These are phyloP conservation scores for Lactarius akahatsu DNA, from an alignment of 768 basidiomycete genomes.

Conservation along the genomic window DNA sequence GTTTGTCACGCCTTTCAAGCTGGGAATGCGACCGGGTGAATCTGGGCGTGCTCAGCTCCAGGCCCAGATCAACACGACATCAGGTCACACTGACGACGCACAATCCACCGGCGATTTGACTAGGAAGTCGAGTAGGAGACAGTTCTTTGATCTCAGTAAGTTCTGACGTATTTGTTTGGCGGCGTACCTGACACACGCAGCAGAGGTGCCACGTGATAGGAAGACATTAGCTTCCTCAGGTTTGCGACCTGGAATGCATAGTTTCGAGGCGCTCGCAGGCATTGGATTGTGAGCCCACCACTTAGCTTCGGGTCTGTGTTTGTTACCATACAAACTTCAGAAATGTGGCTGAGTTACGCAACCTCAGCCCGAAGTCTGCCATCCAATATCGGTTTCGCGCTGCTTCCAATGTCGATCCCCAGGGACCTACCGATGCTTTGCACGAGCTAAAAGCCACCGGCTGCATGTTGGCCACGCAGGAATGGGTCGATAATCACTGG, in stretches of 20 bases:
- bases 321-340: slow-evolving; percentile 12
- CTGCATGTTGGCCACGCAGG: slow-evolving; percentile 64
- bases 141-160: slow-evolving; percentile 26
- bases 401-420: slow-evolving; percentile 11
- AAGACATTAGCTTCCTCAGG: slow-evolving; percentile 49
- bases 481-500: slow-evolving; percentile 96
- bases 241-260: slow-evolving; percentile 50
- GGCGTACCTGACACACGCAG: background rate
- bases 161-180: background rate
- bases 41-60: slow-evolving; percentile 36
- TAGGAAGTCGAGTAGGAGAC: slow-evolving; percentile 6
- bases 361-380: slow-evolving; percentile 22
- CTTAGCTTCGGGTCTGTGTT: background rate
- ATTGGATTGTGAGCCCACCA: slow-evolving; percentile 48
- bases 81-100: background rate
- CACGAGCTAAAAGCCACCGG: slow-evolving; percentile 54
- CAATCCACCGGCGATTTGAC: background rate
- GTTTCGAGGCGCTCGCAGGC: slow-evolving; percentile 43
- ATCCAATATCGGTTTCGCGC: slow-evolving; percentile 11
- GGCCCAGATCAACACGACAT: background rate
- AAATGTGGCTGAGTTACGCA: slow-evolving; percentile 23
- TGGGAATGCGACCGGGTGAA: slow-evolving; percentile 48
- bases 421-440: slow-evolving; percentile 51
- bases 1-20: slow-evolving; percentile 61
- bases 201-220: slow-evolving; percentile 35